Base-by-base conservation (phyloP, 345 rosid genomes). In the Cochlearia excelsa region DNA sequence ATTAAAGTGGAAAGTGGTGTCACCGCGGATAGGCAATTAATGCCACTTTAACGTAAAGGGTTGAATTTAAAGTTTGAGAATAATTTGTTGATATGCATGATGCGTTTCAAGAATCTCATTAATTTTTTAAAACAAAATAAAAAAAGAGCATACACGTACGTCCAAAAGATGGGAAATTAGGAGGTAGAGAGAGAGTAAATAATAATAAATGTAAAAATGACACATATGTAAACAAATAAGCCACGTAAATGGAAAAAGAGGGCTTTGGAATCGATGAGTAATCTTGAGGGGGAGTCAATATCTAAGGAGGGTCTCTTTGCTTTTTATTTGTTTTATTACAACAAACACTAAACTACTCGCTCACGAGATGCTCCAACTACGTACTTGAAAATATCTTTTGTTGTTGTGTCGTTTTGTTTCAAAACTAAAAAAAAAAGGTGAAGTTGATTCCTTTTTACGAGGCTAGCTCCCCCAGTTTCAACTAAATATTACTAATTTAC, bases 211-310 rank as follows among this genome's bases (percentile, higher is more conserved):
- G 62, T 4, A 50, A 57, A 68, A 33, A 5, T 33, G 35, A 33
- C 35, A 33, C 58, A 69, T 58, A 16, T 16, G 23, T 16, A 16
- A 16, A 16, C 23, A 16, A 16, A 16, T 16, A 16, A 16, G 23
- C 23, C 23, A 16, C 23, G 65, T 70, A 70, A 70, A 70, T 3
- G 63, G 29, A 47, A 54, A 28, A 30, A 51, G 49, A 69, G 46
- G 47, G 45, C 23, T 40, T 38, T 28, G 41, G 57, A 61, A 47
- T 61, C 56, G 51, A 10, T 40, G 62, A 61, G 46, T 2, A 43
- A 1, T 27, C 10, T 59, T 10, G 51, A 31, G 68, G 68, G 65
- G 69, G 74, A 70, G 74, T 70, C 63, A 65, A 70, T 70, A 70
- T 63, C 74, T 70, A 63, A 70, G 74, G 69, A 48, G 63, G 68